These are phyloP conservation scores for Ophiosphaerella korrae DNA, from an alignment of 2,329 filamentous ascomycete genomes.

Conservation along the genomic window DNA sequence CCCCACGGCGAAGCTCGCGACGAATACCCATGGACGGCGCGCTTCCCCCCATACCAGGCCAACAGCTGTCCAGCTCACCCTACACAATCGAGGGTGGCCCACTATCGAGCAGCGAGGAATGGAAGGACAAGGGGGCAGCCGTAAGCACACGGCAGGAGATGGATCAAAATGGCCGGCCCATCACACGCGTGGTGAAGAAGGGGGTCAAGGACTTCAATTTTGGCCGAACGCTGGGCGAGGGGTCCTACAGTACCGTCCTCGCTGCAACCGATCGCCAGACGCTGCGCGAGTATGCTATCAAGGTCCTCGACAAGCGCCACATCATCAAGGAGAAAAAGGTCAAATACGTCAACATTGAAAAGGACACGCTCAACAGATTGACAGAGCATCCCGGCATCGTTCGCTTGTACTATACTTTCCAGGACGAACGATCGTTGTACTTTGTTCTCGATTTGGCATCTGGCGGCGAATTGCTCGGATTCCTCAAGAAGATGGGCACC, in stretches of 20 bases:
- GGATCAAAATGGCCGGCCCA: slow-evolving; percentile 80
- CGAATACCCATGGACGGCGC: slow-evolving; percentile 63
- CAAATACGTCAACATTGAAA: slow-evolving; percentile 99
- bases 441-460: slow-evolving; percentile 94
- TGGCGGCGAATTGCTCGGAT: slow-evolving; percentile 88
- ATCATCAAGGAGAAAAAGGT: slow-evolving; percentile 99
- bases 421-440: slow-evolving; percentile 94
- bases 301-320: slow-evolving; percentile 96
- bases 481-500: slow-evolving; percentile 90
- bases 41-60: slow-evolving; percentile 19
- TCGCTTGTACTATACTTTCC: slow-evolving; percentile 96
- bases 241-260: slow-evolving; percentile 95
- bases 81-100: slow-evolving; percentile 64
- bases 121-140: slow-evolving; percentile 94
- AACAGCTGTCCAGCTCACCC: slow-evolving; percentile 44
- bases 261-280: slow-evolving; percentile 93
- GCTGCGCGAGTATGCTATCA: slow-evolving; percentile 95
- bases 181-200: slow-evolving; percentile 88
- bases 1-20: slow-evolving; percentile 77
- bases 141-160: slow-evolving; percentile 80
- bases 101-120: slow-evolving; percentile 79
- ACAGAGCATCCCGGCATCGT: slow-evolving; percentile 97
- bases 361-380: slow-evolving; percentile 93
- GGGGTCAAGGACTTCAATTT: slow-evolving; percentile 97
- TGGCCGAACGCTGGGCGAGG: slow-evolving; percentile 87